Base-by-base conservation (phyloP, 31 red algal genomes). In the Porphyra umbilicalis region DNA sequence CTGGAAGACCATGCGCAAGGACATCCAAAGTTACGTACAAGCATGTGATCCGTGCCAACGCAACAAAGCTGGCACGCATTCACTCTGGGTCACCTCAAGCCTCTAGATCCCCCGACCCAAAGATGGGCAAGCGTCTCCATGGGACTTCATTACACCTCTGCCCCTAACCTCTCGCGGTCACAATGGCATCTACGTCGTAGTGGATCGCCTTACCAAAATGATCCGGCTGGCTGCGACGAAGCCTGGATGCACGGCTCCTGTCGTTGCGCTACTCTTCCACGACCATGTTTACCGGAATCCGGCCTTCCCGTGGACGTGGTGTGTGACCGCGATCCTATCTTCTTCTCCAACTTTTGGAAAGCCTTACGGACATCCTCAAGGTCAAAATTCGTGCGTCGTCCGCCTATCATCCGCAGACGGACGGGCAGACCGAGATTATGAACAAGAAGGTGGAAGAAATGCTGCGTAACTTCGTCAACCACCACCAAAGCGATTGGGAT, bases 361-460 rank as follows among this genome's bases (percentile, higher is more conserved):
- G 75, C 82, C 77, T 91, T 8, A 85, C 80, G 74, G 75, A 83
- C 13, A 40, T 78, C 39, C 57, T 91, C 35, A 30, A 83, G 34
- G 79, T 85, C n/a, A 86, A 91, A 35, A 79, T 86, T 8, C 82
- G 78, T 34, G 11, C 85, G 1, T 90, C 83, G 6, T 78, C 83
- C 32, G 78, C 77, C 38, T 90, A 85, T 74, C 83, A 90, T 86
- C 83, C 83, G 0, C 83, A 90, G 75, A 90, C 88, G 34, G 88
- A 90, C 80, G 88, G 82, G 25, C 82, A 85, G 76, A 84, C 82
- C 3, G 88, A 90, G 77, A 36, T 76, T 76, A 67, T 78, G 10
- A 36, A 84, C 37, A n/a, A 78, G 38, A 85, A 78, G 80, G 38
- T 79, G 7, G 76, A 90, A 81, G 88, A 90, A 81, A 90, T 90